Evolutionary conservation across 148 eudicot species (phyloP), one percentile per base, ranked within the genome.

Genomic region (Silene uniflora): DNA sequence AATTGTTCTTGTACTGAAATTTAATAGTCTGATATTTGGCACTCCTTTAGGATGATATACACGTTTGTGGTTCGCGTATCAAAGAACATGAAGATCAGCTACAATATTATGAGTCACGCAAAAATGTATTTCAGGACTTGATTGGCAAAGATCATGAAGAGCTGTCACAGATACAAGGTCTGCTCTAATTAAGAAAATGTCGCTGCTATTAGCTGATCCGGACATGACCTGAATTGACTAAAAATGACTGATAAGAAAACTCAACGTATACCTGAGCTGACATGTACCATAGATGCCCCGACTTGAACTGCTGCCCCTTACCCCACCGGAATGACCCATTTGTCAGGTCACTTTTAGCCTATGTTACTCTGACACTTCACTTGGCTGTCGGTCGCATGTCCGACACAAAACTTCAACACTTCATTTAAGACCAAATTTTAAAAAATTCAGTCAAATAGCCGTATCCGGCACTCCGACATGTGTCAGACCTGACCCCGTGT

Each of bases 101-200:
- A 56, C 16, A 56, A 58, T 16, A n/a, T 65, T 86, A 66, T 21
- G 11, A 74, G 13, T 1, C 11, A 42, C 67, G 18, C 18, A 73
- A 22, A 56, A 25, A 14, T 44, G 67, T 47, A 9, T 54, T 81
- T 10, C 52, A 75, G 73, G 39, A 25, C 21, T 71, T 71, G 73
- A 39, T 71, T 71, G 42, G 46, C 44, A 54, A 54, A 71, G 73
- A 71, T 71, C 61, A 60, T 52, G 73, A 71, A 13, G 74, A 78
- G 1, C 42, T 91, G 71, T 72, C 77, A 72, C 21, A 21, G 6
- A 66, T 88, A 72, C 84, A 83, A 89, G 91, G 93, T 91, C 75
- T 25, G 47, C 18, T 27, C 11, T 42, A 9, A 13, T 58, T 49
- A 7, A 0, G 39, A 52, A 52, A 52, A 52, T 13, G 56, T 13